These are phyloP conservation scores for Leccinum griseonigrum DNA, from an alignment of 1,284 basidiomycete species.

Conservation along the genomic window DNA sequence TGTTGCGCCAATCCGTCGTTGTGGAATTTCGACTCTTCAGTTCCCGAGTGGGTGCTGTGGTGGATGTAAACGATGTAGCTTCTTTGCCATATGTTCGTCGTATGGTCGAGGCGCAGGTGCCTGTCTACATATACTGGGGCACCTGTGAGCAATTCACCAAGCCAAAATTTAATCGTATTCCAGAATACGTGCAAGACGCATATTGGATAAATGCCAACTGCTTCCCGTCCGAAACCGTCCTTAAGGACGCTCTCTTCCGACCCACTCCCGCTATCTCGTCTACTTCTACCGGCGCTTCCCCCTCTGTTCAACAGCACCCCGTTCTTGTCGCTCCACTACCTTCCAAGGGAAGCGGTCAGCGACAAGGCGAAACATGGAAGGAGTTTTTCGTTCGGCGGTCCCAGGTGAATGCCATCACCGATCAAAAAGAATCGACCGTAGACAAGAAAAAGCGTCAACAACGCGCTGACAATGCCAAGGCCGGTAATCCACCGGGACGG, in stretches of 20 bases:
- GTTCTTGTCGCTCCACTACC: background rate
- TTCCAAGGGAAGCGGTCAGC: slow-evolving; percentile 6
- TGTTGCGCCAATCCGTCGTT: background rate
- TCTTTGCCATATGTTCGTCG: background rate
- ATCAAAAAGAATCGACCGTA: background rate
- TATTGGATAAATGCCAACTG: slow-evolving; percentile 1
- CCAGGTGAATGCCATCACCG: background rate
- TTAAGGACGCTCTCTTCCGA: background rate
- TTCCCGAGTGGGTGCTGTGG: background rate
- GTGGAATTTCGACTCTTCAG: background rate
- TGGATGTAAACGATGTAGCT: background rate
- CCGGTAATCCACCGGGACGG: background rate
- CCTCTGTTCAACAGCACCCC: background rate
- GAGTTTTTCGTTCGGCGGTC: background rate
- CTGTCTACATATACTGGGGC: slow-evolving; percentile 1
- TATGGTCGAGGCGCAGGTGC: background rate
- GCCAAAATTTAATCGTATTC: background rate
- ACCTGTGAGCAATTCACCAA: background rate
- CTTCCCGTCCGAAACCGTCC: background rate
- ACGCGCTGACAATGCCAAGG: background rate
- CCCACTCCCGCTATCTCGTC: background rate
- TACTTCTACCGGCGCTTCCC: background rate
- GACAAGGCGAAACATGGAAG: background rate
- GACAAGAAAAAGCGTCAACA: background rate
- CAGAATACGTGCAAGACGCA: background rate